phyloP scores from a whole-genome alignment of 345 rosid species.

The Pugionium dolabratum region DNA sequence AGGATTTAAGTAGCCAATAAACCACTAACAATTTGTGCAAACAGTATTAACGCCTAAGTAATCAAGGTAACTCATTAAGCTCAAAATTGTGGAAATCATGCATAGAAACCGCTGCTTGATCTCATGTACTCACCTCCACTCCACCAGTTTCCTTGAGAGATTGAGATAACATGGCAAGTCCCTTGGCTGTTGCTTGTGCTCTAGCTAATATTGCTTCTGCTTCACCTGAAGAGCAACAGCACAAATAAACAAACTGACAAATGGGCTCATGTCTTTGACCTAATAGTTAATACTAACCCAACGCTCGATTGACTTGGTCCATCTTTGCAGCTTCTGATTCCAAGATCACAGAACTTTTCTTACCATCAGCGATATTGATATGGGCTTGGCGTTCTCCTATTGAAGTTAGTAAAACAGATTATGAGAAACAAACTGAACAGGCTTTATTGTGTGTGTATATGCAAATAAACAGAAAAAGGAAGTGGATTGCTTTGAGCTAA shows the following conservation, averaged over 20 bases:
- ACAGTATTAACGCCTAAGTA: slow-evolving; percentile 14
- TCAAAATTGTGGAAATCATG: slow-evolving; percentile 1
- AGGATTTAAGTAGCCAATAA: neutral
- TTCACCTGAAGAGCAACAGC: slow-evolving; percentile 59
- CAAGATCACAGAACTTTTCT: slow-evolving; percentile 66
- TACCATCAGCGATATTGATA: slow-evolving; percentile 86
- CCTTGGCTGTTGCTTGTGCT: slow-evolving; percentile 83
- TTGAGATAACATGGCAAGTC: slow-evolving; percentile 64
- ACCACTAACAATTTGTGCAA: slow-evolving; percentile 7
- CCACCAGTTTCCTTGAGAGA: slow-evolving; percentile 79
- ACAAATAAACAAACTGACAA: neutral
- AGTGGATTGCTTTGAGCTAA: slow-evolving; percentile 2
- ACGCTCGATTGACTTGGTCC: slow-evolving; percentile 72
- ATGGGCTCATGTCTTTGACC: neutral
- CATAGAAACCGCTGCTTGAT: neutral
- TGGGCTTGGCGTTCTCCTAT: slow-evolving; percentile 47
- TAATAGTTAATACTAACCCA: slow-evolving; percentile 42
- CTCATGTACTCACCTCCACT: slow-evolving; percentile 59
- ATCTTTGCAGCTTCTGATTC: slow-evolving; percentile 70
- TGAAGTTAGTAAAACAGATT: neutral
- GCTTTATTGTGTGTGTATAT: neutral
- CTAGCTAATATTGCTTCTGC: slow-evolving; percentile 87
- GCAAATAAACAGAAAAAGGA: neutral
- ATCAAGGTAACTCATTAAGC: slow-evolving; percentile 7
- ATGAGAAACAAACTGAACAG: slow-evolving; percentile 13